Evolutionary conservation across 2,329 filamentous ascomycete genomes (phyloP).

Genomic region (Mariannaea elegans): DNA sequence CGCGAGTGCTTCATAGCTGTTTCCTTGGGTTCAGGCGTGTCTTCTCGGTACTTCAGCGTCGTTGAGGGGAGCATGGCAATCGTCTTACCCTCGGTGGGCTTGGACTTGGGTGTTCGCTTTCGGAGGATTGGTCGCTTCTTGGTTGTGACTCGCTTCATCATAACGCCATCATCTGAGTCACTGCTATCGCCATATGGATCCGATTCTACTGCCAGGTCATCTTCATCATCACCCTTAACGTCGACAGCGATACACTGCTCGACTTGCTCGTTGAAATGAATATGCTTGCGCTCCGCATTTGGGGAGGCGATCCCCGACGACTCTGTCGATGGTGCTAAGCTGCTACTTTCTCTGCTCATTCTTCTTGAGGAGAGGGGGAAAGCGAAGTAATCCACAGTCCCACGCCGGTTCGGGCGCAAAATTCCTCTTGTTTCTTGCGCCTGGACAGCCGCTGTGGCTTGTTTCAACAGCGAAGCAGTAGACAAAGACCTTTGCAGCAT

Average conservation of each 20-base stretch:
- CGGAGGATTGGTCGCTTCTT: conserved; percentile 60
- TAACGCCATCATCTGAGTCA: conserved; percentile 80
- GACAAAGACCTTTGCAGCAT: conserved; percentile 92
- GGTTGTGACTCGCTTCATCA: conserved; percentile 77
- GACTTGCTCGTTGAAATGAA: conserved; percentile 96
- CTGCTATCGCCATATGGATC: conserved; percentile 65
- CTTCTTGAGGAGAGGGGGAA: conserved; percentile 70
- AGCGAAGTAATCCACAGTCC: conserved; percentile 74
- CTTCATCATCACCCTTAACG: conserved; percentile 79
- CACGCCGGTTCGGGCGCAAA: conserved; percentile 64
- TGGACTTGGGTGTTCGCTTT: conserved; percentile 49
- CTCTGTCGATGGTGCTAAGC: conserved; percentile 69
- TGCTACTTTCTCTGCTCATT: conserved; percentile 69
- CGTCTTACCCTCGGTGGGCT: conserved; percentile 76
- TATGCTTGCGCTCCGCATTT: conserved; percentile 78
- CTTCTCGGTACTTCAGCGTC: conserved; percentile 83
- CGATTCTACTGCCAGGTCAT: conserved; percentile 72
- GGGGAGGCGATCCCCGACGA: conserved; percentile 76
- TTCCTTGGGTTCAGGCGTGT: conserved; percentile 73
- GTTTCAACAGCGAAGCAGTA: conserved; percentile 86
- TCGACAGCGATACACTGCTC: conserved; percentile 96
- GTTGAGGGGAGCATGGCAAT: conserved; percentile 90
- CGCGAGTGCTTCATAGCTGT: conserved; percentile 70
- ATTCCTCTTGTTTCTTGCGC: conserved; percentile 73
- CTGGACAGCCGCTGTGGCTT: conserved; percentile 86